Evolutionary conservation across 176 grass and related monocot genomes (phyloP), one percentile per base, ranked within the genome.

Genomic region (Bothriochloa decipiens): DNA sequence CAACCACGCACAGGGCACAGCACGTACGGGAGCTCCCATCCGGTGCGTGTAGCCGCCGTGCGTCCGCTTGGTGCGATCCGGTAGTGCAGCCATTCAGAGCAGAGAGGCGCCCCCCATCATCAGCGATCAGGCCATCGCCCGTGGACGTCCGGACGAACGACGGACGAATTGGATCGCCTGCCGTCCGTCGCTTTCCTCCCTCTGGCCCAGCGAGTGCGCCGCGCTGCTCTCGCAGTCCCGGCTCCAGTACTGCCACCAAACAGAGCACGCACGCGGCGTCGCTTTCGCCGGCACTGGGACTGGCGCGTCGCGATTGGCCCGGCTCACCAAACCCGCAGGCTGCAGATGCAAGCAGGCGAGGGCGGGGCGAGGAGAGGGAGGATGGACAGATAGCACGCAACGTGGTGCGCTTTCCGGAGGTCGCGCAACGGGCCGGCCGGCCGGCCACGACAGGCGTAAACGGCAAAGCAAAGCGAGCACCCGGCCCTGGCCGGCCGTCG

Each of bases 391-490:
- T 37, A 8, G 22, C 87, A 84, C 75, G 81, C 76, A 60, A 74
- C 81, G 78, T 89, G 83, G 73, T 58, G 88, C 79, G 79, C 65
- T 68, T 80, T 84, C 37, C 13, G n/a, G 43, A 28, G 63, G 39
- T 23, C 17, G 16, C 32, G 23, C 16, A 55, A 52, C 49, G 46
- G 17, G 11, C n/a, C 57, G 61, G 27, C 29, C 29, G 29, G 29
- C 41, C 81, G 75, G 47, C 37, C 75, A 17, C 83, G 88, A 86
- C 88, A 78, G 58, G 76, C 66, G 72, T 55, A 74, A 74, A 74
- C 84, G 88, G 88, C 88, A 37, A 90, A 90, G 82, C 68, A 7
- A 88, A 78, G 79, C n/a, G 57, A 22, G 4, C 41, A 32, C 14
- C 11, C 14, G 45, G 33, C 6, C 35, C 1, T 25, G 26, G 43